These are phyloP conservation scores for Rhizophora mangle DNA, from an alignment of 345 rosid genomes.

Conservation along the genomic window DNA sequence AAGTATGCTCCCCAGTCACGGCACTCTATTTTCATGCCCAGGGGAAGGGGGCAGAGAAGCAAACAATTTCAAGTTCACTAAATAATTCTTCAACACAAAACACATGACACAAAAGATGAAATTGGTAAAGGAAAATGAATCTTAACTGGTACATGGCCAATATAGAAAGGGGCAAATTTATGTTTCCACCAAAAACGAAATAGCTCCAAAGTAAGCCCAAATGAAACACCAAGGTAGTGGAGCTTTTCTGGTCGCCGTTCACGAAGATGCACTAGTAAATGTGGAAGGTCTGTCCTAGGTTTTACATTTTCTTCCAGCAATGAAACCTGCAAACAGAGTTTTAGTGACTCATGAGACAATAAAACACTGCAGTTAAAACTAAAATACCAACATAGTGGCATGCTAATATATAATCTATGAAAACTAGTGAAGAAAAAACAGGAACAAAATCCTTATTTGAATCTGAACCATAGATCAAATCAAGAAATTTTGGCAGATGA, in stretches of 20 bases:
- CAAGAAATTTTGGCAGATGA: not conserved
- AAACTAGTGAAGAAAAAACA: no score
- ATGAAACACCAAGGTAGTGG: slow-evolving; percentile 89
- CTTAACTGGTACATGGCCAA: slow-evolving; percentile 81
- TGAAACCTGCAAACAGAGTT: slow-evolving; percentile 54
- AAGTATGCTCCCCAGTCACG: slow-evolving; percentile 90
- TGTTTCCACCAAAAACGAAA: slow-evolving; percentile 92
- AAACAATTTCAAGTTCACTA: not conserved
- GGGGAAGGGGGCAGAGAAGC: not conserved
- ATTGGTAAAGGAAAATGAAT: no score
- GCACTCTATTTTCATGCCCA: slow-evolving; percentile 43
- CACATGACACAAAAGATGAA: no score
- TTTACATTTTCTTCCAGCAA: slow-evolving; percentile 78
- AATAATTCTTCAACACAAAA: not conserved
- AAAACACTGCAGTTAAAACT: not conserved
- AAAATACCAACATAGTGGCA: not conserved
- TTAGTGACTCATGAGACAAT: not conserved
- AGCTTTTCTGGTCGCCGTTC: slow-evolving; percentile 85
- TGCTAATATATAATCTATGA: not conserved
- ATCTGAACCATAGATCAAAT: not conserved
- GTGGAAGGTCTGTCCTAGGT: slow-evolving; percentile 84
- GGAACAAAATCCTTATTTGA: not conserved
- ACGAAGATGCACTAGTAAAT: slow-evolving; percentile 65
- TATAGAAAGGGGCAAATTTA: slow-evolving; percentile 85
- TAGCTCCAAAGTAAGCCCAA: slow-evolving; percentile 95